Conservation (phyloP, 495 filamentous ascomycete species). For the Penicillium psychrofluorescens region DNA sequence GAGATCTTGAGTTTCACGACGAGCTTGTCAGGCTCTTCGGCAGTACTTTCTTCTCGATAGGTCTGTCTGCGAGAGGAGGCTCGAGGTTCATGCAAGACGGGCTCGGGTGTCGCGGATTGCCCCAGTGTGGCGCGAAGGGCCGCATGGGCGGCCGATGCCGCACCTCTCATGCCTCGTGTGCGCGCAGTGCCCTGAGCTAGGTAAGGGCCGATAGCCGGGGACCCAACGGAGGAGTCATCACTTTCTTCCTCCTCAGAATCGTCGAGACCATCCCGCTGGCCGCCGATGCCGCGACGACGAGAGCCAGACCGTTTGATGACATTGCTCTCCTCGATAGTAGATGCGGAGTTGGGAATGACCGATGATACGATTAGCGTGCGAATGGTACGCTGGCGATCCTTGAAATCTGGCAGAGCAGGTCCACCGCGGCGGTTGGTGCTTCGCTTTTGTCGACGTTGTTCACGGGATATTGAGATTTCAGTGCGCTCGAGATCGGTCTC, state of each 20-base stretch:
- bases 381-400: constrained; percentile 87
- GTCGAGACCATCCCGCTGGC: constrained; percentile 53
- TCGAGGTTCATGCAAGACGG: constrained; percentile 60
- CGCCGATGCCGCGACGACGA: constrained; percentile 36
- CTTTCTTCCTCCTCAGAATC: constrained; percentile 84
- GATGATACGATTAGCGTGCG: constrained; percentile 85
- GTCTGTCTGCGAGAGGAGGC: constrained; percentile 55
- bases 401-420: constrained; percentile 90
- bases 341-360: constrained; percentile 79
- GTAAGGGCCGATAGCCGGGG: constrained; percentile 64
- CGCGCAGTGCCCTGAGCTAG: constrained; percentile 71
- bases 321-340: constrained; percentile 72
- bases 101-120: constrained; percentile 85
- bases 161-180: constrained; percentile 80
- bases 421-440: constrained; percentile 91
- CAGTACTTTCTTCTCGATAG: constrained; percentile 59
- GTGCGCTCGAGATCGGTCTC: constrained; percentile 85
- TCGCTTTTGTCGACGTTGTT: constrained; percentile 88
- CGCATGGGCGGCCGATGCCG: constrained; percentile 72
- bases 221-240: constrained; percentile 80
- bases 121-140: constrained; percentile 67
- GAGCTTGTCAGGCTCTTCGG: constrained; percentile 54
- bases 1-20: constrained; percentile 68
- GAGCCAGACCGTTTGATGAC: constrained; percentile 71
- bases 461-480: constrained; percentile 85